Evolutionary conservation across 2,329 filamentous ascomycete genomes (phyloP).

Genomic region (Apiospora marii): DNA sequence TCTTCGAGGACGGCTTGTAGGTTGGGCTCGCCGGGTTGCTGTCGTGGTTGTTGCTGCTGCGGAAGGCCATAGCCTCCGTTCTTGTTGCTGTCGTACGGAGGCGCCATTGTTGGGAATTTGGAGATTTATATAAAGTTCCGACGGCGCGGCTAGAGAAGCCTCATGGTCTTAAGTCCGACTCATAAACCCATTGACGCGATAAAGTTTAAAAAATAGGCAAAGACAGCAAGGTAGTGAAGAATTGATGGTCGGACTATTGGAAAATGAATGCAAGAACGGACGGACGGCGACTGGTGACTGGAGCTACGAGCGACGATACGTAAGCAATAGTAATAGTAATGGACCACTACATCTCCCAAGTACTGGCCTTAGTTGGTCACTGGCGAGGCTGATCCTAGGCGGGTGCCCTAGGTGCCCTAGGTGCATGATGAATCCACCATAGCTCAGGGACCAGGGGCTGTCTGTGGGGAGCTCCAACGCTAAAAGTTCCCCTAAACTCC

Average conservation of each 20-base stretch:
- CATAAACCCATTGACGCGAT: constrained; percentile 1
- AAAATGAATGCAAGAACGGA: neutral
- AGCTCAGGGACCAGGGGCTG: neutral
- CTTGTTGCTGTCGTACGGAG: neutral
- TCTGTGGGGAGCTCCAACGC: neutral
- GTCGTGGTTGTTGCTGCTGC: neutral
- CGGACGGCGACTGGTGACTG: neutral
- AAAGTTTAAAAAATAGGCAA: neutral
- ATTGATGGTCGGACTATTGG: neutral
- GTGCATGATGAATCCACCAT: neutral
- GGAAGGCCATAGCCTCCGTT: constrained; percentile 24
- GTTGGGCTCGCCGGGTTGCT: constrained; percentile 16
- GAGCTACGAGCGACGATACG: neutral
- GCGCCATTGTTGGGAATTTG: constrained; percentile 24
- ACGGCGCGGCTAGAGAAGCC: constrained; percentile 1
- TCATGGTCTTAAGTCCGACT: neutral
- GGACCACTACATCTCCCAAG: neutral
- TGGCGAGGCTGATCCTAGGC: constrained; percentile 1
- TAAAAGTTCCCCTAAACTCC: neutral
- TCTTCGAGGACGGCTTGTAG: constrained; percentile 23
- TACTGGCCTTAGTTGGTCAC: neutral
- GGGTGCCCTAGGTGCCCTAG: neutral
- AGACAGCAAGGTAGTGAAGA: neutral
- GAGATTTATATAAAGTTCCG: neutral
- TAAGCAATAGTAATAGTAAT: neutral